Conservation (phyloP, 2,329 filamentous ascomycete genomes). For the Exophiala mesophila region DNA sequence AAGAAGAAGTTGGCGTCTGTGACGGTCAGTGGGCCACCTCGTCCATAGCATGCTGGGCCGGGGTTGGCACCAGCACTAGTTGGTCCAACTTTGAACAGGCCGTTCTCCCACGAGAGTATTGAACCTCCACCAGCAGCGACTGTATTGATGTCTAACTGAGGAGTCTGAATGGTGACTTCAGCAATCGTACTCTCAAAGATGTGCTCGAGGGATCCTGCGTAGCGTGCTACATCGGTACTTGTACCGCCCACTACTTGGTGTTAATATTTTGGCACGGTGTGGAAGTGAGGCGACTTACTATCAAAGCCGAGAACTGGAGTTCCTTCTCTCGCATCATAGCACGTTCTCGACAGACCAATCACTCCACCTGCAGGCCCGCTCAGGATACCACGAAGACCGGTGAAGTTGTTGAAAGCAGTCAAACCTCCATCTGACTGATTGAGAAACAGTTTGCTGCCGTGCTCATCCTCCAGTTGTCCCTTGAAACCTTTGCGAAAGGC, state of each 20-base stretch:
- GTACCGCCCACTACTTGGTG: constrained; percentile 90
- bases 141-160: constrained; percentile 81
- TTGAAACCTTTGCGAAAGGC: constrained; percentile 31
- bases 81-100: constrained; percentile 82
- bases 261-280: too few relatives aligned
- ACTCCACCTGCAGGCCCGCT: constrained; percentile 91
- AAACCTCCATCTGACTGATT: constrained; percentile 81
- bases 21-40: constrained; percentile 83
- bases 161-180: constrained; percentile 77
- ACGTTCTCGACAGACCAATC: constrained; percentile 49
- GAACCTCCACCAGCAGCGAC: constrained; percentile 68
- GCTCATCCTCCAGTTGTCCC: constrained; percentile 67
- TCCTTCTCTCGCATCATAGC: constrained; percentile 69
- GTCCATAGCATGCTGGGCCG: constrained; percentile 84
- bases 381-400: constrained; percentile 75
- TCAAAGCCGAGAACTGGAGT: constrained; percentile 85
- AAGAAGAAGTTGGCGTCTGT: constrained; percentile 87
- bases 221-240: constrained; percentile 76
- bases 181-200: constrained; percentile 83
- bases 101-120: constrained; percentile 71
- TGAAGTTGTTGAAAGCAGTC: constrained; percentile 51
- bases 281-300: too few relatives aligned
- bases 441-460: constrained; percentile 78
- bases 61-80: constrained; percentile 86
- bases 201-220: constrained; percentile 75